A percentile compares a stretch with the other conserved stretches of the same genome.
These are phyloP conservation scores for Heimioporus sp. DNA, from an alignment of 768 basidiomycete species.

Conservation along the genomic window DNA sequence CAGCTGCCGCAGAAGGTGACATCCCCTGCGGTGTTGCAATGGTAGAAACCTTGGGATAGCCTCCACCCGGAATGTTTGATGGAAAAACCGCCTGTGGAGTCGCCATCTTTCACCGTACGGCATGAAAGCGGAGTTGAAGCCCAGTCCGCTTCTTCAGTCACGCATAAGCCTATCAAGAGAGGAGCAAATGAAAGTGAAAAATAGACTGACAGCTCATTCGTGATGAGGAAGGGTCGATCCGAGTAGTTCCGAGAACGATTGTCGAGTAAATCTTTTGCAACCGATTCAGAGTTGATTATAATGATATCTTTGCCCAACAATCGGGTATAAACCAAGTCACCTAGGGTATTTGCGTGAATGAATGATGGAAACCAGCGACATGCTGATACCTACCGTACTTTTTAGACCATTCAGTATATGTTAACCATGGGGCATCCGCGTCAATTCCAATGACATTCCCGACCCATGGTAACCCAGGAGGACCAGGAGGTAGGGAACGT, in stretches of 20 bases:
- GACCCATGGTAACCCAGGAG: not conserved
- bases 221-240: not conserved
- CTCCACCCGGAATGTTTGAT: constrained; percentile 13
- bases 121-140: not conserved
- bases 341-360: not conserved
- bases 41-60: constrained; percentile 12
- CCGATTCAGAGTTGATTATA: not conserved
- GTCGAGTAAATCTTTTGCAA: not conserved
- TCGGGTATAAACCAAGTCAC: not conserved
- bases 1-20: constrained; percentile 4
- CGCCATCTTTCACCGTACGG: constrained; percentile 20
- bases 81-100: constrained; percentile 17
- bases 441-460: not conserved
- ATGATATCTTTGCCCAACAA: not conserved
- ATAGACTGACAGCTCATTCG: not conserved
- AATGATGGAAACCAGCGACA: not conserved
- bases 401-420: not conserved
- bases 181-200: not conserved
- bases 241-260: not conserved
- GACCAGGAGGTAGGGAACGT: not conserved
- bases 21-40: constrained; percentile 12
- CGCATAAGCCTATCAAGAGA: too few species aligned
- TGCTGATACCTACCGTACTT: not conserved
- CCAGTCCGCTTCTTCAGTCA: not conserved
- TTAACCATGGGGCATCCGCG: not conserved